Base-by-base conservation (phyloP, 345 rosid species). In the Hibiscus mutabilis region DNA sequence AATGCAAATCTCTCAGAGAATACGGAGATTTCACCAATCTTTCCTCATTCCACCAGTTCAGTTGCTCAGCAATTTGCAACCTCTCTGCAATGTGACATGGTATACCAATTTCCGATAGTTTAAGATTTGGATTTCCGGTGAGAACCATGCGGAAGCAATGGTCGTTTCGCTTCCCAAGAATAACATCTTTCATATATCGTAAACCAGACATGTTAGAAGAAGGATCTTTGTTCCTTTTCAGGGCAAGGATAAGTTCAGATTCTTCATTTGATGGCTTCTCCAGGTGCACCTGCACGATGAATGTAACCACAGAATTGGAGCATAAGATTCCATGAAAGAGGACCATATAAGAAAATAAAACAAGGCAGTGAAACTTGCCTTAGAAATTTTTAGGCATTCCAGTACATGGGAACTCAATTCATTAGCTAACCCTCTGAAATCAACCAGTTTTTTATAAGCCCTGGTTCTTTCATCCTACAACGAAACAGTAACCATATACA, bases 91-190 rank as follows among this genome's bases (percentile, higher is more conserved):
- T 69, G 19, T 74, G 84, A 72, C 87, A 76, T 0, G 99, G 99
- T 65, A 95, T 86, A 55, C 99, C 99, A 12, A 95, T 82, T 87
- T 95, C 97, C 33, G 77, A 72, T 4, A 87, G 85, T 73, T 84
- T 80, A 60, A 92, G 78, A 22, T 82, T 84, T 0, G 97, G 97
- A 73, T 95, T 91, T 35, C 99, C 97, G 8, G 83, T 83, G 2
- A 95, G 87, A 70, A 95, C 97, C 87, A 90, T 89, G 31, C 97
- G 86, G 74, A 95, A 95, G 37, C 90, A 86, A 75, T 83, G 85
- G 72, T 92, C 88, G 53, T 86, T 87, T 79, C 93, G 82, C 79
- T 95, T 95, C 70, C 93, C 97, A 1, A 95, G 97, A 57, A 95
- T 77, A 51, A 87, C 91, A 59, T 91, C 97, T 73, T 95, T 92